phyloP scores from a whole-genome alignment of 768 basidiomycete species.

The Tylopilus felleus region DNA sequence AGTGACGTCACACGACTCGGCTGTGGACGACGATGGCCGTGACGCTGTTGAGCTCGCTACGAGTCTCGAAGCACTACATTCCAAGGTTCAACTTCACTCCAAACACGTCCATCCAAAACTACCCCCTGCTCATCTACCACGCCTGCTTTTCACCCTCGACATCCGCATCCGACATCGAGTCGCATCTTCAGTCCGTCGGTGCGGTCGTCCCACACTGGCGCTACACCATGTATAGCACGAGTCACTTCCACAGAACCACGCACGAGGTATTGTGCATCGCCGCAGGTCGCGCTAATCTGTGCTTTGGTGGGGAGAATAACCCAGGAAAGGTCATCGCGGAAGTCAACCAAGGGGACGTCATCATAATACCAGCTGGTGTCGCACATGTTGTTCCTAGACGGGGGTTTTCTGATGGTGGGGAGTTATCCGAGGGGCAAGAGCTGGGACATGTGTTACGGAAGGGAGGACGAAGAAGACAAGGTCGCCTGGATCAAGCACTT shows the following conservation, averaged over 20 bases:
- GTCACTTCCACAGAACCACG: slow-evolving; percentile 43
- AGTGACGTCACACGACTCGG: slow-evolving; percentile 7
- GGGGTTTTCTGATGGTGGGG: slow-evolving; percentile 39
- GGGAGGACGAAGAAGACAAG: neutral
- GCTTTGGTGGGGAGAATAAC: slow-evolving; percentile 40
- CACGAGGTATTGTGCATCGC: slow-evolving; percentile 40
- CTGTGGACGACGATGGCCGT: neutral
- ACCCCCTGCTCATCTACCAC: slow-evolving; percentile 40
- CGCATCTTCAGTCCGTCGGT: slow-evolving; percentile 32
- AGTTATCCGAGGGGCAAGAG: slow-evolving; percentile 35
- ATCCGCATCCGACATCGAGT: slow-evolving; percentile 28
- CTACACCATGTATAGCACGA: slow-evolving; percentile 40
- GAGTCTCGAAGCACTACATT: slow-evolving; percentile 31
- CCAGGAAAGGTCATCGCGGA: slow-evolving; percentile 30
- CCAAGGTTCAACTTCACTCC: slow-evolving; percentile 33
- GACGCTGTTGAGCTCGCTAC: slow-evolving; percentile 24
- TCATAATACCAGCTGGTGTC: slow-evolving; percentile 42
- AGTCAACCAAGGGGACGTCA: slow-evolving; percentile 37
- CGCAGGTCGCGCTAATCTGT: slow-evolving; percentile 33
- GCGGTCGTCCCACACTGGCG: slow-evolving; percentile 40
- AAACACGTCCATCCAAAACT: slow-evolving; percentile 34
- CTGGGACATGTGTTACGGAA: slow-evolving; percentile 33
- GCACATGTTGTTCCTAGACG: slow-evolving; percentile 11
- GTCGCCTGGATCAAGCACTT: slow-evolving; percentile 24
- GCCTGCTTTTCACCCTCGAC: slow-evolving; percentile 21